Base-by-base conservation (phyloP, 805 yeast species). In the Helenozyma rhizophorensis region DNA sequence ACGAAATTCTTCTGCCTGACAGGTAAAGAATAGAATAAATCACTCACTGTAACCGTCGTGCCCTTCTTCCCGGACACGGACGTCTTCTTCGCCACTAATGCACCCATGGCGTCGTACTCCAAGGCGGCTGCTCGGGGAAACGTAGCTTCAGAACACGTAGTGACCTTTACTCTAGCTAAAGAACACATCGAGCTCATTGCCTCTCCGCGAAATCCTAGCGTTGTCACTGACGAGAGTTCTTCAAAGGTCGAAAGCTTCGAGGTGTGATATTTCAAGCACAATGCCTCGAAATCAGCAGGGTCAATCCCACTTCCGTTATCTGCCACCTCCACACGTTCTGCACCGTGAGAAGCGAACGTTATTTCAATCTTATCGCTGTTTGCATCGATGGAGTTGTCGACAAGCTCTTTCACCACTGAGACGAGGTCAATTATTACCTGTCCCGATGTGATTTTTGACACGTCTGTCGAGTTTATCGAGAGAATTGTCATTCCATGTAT, bases 311-410 rank as follows among this genome's bases (percentile, higher is more conserved):
- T 53, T 0, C 93, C 93, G 48, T 83, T 72, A 53, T 84, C 94
- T 15, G 56, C 52, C 5, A 84, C 68, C 48, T 83, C 87, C 13
- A 93, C 59, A 0, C 77, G 66, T 22, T 80, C 88, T 8, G 80
- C 44, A 1, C 97, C 97, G 54, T 83, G 74, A 43, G 86, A 77
- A 46, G 67, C 68, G 47, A 90, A 76, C 2, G 63, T 62, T 11
- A 90, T 62, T 30, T 86, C 94, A 19, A 93, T 67, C 32, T 73
- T 74, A 0, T 74, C 66, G 8, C 93, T 73, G 14, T 69, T 56
- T 0, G 97, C 93, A 60, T 93, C 98, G 6, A 90, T 61, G 19
- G 93, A 65, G 53, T 90, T 90, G 49, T 90, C 98, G 2, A 93
- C 68, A 2, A 89, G 60, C 54, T 90, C 98, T 52, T 90, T 90